Evolutionary conservation across 257 asterid species (phyloP), one percentile per base, ranked within the genome.

Genomic region (Solanum neorickii): DNA sequence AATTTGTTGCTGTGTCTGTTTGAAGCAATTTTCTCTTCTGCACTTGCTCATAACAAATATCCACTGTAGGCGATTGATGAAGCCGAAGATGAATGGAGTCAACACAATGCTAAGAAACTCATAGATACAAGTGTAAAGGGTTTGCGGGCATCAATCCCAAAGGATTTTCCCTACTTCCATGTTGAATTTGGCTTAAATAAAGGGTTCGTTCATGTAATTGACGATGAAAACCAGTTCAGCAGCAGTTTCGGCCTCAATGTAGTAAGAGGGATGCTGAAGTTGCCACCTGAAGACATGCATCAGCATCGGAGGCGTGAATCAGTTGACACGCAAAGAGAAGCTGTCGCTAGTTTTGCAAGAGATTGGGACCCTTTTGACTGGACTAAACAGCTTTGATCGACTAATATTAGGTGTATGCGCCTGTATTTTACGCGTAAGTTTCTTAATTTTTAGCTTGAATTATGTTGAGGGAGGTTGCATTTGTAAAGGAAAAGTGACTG

Each of bases 1-100:
- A 15, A 27, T 47, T 27, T 80, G 68, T 27, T 47, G 27, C 42
- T 29, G 37, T 10, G 66, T 27, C 11, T 75, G 1, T 15, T 47
- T 80, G 84, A 41, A 52, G n/a, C 66, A 46, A 37, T 86, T 25
- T 31, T 47, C 56, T 62, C 25, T 59, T 65, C 37, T 49, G 29
- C 13, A 5, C 46, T 83, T 18, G 49, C 42, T 84, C 3, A 23
- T 52, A 44, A 70, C 65, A 80, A 27, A 75, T 29, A 65, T 52
- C 47, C 74, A 21, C 83, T 49, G 88, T 92, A 95, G 99, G 99
- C 99, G 35, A 97, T 97, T 73, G 98, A 95, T 83, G 99, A 95
- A 91, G 99, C 98, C 9, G 99, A 95, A 92, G 98, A 96, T 47
- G 99, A 97, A 88, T 97, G 99, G 99, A 97, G 99, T 85, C 98